Conservation (phyloP, 495 filamentous ascomycete genomes). For the Penicillium pulvis region DNA sequence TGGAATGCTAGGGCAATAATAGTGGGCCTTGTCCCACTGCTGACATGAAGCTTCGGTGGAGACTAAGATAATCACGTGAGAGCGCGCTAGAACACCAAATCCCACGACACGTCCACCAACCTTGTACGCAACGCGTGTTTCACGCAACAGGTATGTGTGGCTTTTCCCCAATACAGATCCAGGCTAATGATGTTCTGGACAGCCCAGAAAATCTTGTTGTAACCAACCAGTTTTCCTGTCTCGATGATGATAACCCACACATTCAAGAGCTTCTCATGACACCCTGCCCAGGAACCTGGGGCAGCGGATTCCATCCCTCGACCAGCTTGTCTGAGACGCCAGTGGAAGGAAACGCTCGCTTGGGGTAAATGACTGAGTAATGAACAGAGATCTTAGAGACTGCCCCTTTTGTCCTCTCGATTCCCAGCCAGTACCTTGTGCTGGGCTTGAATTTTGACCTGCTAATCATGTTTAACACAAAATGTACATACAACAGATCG, state of each 20-base stretch:
- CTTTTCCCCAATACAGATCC: not conserved
- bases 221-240: constrained; percentile 21
- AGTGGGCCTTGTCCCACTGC: not conserved
- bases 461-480: constrained; percentile 1
- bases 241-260: constrained; percentile 41
- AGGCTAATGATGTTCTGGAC: not conserved
- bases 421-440: not conserved
- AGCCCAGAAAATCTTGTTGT: constrained; percentile 8
- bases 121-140: constrained; percentile 1
- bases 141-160: constrained; percentile 12
- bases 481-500: constrained; percentile 2
- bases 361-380: constrained; percentile 45
- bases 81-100: constrained; percentile 12
- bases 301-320: constrained; percentile 39
- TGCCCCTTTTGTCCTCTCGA: not conserved
- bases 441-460: not conserved
- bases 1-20: not conserved
- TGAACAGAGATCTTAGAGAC: constrained; percentile 54
- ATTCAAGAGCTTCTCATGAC: constrained; percentile 46
- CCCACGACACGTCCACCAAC: constrained; percentile 15
- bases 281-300: constrained; percentile 25
- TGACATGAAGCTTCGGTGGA: not conserved
- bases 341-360: constrained; percentile 40
- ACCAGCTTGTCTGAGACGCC: constrained; percentile 12
- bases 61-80: not conserved